Evolutionary conservation across 2,329 filamentous ascomycete species (phyloP), one percentile per base, ranked within the genome.

Genomic region (Arthroderma sp.): DNA sequence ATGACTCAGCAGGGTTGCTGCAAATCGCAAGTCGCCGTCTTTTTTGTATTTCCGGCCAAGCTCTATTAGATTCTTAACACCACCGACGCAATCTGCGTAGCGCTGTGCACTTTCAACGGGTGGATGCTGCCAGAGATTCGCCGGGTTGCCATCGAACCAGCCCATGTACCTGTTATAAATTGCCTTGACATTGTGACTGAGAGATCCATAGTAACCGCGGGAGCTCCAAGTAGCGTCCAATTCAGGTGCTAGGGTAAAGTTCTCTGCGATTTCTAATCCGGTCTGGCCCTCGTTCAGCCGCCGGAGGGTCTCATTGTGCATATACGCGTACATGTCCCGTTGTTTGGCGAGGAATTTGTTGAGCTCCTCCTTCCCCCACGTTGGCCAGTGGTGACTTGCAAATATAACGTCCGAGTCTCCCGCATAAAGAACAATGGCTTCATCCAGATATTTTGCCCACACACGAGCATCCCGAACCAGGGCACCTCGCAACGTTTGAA

Each of bases 311-410:
- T 69, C 61, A 40, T 68, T 59, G 48, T 68, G 61, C 8, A 68
- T 28, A 40, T 62, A 67, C 1, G 51, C 61, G 45, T 68, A 68
- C 10, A 63, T 44, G 47, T 67, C 63, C n/a, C 65, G 49, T 48
- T 68, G 66, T 38, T 61, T 50, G 0, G 53, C 47, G 0, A 69
- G 47, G 11, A 55, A 49, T 3, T 43, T 38, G 4, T 54, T 44
- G 10, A 62, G 44, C 2, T 57, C 47, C 0, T 54, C 47, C 2
- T 47, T 42, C 0, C 61, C 62, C 61, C 63, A 69, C 0, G 62
- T 67, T n/a, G 65, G 66, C 65, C 66, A 69, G 47, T 64, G 53
- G 49, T 69, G 65, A 22, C 58, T 55, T 1, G 56, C 57, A 42
- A 67, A 66, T 3, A 65, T 42, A 2, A 67, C 59, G 4, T 65